Conservation (phyloP, 1,139 yeast genomes). For the Blastobotrys aristatus region DNA sequence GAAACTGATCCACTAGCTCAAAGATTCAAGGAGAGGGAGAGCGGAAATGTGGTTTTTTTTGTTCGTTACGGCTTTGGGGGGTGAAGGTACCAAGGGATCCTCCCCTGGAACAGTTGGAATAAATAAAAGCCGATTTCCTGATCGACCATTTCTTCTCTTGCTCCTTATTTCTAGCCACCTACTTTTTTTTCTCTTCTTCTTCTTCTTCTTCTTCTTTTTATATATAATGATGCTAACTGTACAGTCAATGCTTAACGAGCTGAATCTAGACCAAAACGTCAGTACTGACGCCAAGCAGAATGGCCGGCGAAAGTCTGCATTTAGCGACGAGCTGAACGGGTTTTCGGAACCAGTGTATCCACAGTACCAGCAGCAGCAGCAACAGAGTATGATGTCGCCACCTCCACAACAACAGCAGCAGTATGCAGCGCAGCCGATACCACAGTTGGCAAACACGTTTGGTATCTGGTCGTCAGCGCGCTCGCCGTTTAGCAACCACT, state of each 20-base stretch:
- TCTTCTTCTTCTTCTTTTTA: neutral
- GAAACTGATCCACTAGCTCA: neutral
- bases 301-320: constrained; percentile 10
- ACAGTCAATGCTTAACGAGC: constrained; percentile 16
- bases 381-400: too few relatives aligned
- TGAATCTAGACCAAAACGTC: constrained; percentile 8
- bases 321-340: constrained; percentile 6
- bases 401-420: neutral
- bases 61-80: too few relatives aligned
- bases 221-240: neutral
- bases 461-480: constrained; percentile 10
- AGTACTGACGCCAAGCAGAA: too few relatives aligned
- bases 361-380: neutral
- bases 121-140: too few relatives aligned
- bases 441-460: constrained; percentile 3
- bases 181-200: too few relatives aligned
- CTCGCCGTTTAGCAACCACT: constrained; percentile 10
- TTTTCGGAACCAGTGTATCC: neutral
- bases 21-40: too few relatives aligned
- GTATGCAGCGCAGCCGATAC: neutral
- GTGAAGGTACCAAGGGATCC: too few relatives aligned
- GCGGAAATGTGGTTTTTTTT: too few relatives aligned
- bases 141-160: too few relatives aligned
- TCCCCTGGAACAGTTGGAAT: too few relatives aligned
- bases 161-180: too few relatives aligned